Conservation (phyloP, 163 green algal species). For the Scenedesmus sp. region DNA sequence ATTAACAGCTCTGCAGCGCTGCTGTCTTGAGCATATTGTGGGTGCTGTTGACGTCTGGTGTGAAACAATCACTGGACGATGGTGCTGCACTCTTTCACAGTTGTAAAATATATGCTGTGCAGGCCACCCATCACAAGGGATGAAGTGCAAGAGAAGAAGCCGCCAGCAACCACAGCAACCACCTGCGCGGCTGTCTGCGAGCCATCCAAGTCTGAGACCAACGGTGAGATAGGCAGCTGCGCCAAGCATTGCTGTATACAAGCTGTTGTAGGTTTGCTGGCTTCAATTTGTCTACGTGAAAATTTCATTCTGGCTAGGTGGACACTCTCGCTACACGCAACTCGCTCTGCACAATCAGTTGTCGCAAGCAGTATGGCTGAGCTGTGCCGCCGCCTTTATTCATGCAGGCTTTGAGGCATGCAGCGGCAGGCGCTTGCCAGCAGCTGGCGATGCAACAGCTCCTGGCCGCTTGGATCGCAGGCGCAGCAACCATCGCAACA, state of each 20-base stretch:
- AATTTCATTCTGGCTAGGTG: background rate
- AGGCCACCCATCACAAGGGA: constrained; percentile 24
- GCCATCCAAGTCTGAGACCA: constrained; percentile 44
- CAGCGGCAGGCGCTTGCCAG: constrained; percentile 14
- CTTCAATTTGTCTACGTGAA: background rate
- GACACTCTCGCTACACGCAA: background rate
- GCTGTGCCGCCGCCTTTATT: background rate
- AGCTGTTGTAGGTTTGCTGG: background rate
- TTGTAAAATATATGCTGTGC: background rate
- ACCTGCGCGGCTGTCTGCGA: constrained; percentile 43
- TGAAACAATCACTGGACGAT: no score
- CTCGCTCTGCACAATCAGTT: background rate
- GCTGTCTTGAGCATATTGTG: background rate
- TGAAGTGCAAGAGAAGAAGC: background rate
- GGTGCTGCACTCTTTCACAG: no score
- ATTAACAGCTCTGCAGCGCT: background rate
- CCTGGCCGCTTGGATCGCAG: background rate
- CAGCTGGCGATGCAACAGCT: background rate
- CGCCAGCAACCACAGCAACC: constrained; percentile 22
- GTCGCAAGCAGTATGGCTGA: background rate
- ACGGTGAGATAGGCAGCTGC: constrained; percentile 10
- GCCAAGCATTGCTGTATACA: background rate
- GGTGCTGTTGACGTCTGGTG: no score
- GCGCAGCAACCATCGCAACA: background rate
- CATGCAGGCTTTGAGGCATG: constrained; percentile 28